Base-by-base conservation (phyloP, 139 green algal species). In the Ettlia oleoabundans region DNA sequence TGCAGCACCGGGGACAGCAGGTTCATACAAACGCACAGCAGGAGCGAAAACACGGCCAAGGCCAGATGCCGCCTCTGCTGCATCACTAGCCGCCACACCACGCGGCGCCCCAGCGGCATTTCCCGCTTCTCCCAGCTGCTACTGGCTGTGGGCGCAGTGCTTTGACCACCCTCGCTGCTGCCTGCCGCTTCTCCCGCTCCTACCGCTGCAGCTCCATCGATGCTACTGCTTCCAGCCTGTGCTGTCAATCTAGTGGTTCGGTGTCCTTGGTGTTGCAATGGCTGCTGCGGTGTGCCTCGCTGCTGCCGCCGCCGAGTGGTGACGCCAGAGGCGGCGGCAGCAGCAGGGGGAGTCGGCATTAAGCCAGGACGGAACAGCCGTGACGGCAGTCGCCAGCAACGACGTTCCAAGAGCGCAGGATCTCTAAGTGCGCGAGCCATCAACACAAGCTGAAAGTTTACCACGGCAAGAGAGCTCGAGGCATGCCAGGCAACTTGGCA, bases 21-120 rank as follows among this genome's bases (percentile, higher is more conserved):
- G 82, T 98, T 98, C 90, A 90, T 93, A 28, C 86, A 85, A 4
- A 92, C 95, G 83, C 92, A 96, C 1, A 93, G 30, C 42, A 96
- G 28, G 38, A 96, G 80, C 2, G 84, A 87, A 0, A 90, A 47
- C 2, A 65, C 82, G 38, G 90, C 92, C 40, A 93, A 58, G 0
- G 81, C 32, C 24, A 96, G 33, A 51, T 92, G 89, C 26, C 78
- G 47, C 32, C 83, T 80, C 77, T 96, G 90, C 81, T 90, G 82
- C 83, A 88, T 84, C 5, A 94, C 53, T 6, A 95, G 78, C 28
- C 64, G 47, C 37, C 30, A 47, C 26, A 88, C 53, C 26, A 62
- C 77, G 63, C 42, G 40, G 33, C 84, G 42, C 33, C 84, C 80
- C 42, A 88, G 40, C 30, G 84, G 84, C 28, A 33, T 4, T 43